Conservation (phyloP, 441 rosid species). For the Jatropha podagrica region DNA sequence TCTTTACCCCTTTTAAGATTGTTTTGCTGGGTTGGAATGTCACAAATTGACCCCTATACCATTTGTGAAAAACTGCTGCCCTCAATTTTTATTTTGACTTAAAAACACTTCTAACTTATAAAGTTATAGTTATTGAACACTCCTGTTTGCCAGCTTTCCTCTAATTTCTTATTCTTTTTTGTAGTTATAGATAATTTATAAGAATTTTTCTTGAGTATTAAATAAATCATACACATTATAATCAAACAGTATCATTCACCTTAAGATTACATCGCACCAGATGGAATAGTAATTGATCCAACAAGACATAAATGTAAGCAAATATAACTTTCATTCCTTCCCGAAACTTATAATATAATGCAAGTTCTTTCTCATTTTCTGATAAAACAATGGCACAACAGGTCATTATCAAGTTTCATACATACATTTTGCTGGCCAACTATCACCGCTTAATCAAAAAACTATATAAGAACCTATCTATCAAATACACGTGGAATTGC, state of each 20-base stretch:
- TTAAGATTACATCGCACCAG: constrained; percentile 35
- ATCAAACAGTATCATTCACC: constrained; percentile 32
- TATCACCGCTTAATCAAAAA: neutral
- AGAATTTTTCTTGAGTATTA: no score
- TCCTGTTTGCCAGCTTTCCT: no score
- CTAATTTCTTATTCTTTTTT: no score
- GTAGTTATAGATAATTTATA: no score
- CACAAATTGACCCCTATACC: no score
- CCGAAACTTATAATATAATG: constrained; percentile 15
- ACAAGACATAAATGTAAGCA: constrained; percentile 19
- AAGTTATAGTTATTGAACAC: no score
- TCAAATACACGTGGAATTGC: constrained; percentile 5
- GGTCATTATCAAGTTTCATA: constrained; percentile 6
- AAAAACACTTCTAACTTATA: no score
- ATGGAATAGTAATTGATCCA: constrained; percentile 27
- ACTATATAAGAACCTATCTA: constrained; percentile 11
- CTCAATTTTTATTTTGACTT: no score
- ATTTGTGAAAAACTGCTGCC: no score
- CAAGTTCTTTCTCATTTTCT: constrained; percentile 7
- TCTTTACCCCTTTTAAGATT: no score
- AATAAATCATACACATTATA: neutral
- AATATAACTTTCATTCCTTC: constrained; percentile 14
- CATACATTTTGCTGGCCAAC: constrained; percentile 18
- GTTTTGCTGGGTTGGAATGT: no score
- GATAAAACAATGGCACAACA: neutral